Evolutionary conservation across 352 stramenopile species (phyloP).

Genomic region (Globisporangium lucens): DNA sequence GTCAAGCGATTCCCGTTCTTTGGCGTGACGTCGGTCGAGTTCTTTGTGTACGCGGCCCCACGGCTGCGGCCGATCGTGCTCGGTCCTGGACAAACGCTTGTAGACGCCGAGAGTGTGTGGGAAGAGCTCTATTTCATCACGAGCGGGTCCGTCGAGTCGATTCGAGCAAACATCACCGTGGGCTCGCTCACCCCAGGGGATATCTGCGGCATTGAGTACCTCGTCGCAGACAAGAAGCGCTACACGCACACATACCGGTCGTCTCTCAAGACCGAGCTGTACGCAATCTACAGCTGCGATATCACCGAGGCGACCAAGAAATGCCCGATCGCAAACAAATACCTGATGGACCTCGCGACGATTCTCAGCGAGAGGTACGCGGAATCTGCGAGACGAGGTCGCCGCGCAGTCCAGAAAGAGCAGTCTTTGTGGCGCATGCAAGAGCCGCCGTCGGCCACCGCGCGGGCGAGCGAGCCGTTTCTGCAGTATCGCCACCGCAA

Average conservation of each 20-base stretch:
- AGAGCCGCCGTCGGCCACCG: slow-evolving; percentile 10
- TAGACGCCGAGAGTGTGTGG: slow-evolving; percentile 78
- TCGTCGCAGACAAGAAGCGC: slow-evolving; percentile 44
- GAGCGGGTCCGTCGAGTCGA: slow-evolving; percentile 47
- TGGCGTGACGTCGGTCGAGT: slow-evolving; percentile 67
- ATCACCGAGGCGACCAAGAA: slow-evolving; percentile 53
- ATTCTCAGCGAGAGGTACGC: slow-evolving; percentile 60
- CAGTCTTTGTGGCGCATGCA: slow-evolving; percentile 14
- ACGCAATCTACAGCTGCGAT: slow-evolving; percentile 61
- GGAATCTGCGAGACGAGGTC: slow-evolving; percentile 48
- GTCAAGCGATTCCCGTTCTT: slow-evolving; percentile 79
- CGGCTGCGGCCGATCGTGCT: slow-evolving; percentile 61
- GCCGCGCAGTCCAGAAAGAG: slow-evolving; percentile 39
- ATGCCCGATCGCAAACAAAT: slow-evolving; percentile 62
- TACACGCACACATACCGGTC: slow-evolving; percentile 72
- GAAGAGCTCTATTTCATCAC: slow-evolving; percentile 80
- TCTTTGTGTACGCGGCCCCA: slow-evolving; percentile 68
- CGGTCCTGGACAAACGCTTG: slow-evolving; percentile 50
- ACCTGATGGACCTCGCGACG: slow-evolving; percentile 54
- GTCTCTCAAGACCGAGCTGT: slow-evolving; percentile 62
- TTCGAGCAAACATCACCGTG: slow-evolving; percentile 57
- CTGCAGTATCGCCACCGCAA: slow-evolving; percentile 69
- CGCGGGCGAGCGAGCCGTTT: slow-evolving; percentile 31
- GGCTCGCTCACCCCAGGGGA: slow-evolving; percentile 55
- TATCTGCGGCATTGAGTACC: slow-evolving; percentile 77